Percentiles rank a stretch among this genome's conserved stretches.
Conservation (phyloP, 805 yeast genomes). For the Wickerhamiella australiensis region DNA sequence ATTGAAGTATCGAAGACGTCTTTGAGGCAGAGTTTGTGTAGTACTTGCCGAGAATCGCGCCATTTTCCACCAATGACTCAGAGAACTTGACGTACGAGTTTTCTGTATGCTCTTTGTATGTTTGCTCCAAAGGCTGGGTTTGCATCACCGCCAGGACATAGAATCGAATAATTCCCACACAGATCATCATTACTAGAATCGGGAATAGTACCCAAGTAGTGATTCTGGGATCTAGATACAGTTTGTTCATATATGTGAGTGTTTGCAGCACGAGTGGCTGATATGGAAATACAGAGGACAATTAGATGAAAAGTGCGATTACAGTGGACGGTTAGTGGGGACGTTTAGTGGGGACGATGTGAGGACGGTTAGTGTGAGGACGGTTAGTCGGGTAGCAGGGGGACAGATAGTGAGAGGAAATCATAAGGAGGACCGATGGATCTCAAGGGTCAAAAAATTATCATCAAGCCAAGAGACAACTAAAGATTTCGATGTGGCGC, state of each 20-base stretch:
- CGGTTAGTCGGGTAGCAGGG: too few relatives aligned
- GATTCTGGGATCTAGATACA: slow-evolving; percentile 66
- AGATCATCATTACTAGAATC: slow-evolving; percentile 76
- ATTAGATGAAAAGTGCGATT: background rate
- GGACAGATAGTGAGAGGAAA: too few relatives aligned
- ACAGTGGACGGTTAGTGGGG: background rate
- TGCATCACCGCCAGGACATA: slow-evolving; percentile 31
- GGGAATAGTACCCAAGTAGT: slow-evolving; percentile 88
- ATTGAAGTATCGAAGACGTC: slow-evolving; percentile 37
- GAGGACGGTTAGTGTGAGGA: background rate
- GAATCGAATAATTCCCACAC: slow-evolving; percentile 70
- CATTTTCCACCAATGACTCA: slow-evolving; percentile 19
- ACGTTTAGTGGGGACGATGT: background rate
- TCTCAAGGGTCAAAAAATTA: too few relatives aligned
- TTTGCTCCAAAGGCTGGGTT: slow-evolving; percentile 34
- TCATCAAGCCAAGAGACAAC: too few relatives aligned
- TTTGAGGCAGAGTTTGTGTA: slow-evolving; percentile 38
- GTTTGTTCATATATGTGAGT: slow-evolving; percentile 27
- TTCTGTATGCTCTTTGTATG: slow-evolving; percentile 32
- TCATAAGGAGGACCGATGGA: too few relatives aligned
- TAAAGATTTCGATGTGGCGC: too few relatives aligned
- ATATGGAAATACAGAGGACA: background rate
- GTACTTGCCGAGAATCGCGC: slow-evolving; percentile 45
- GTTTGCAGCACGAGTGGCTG: too few relatives aligned
- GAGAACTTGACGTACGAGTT: slow-evolving; percentile 40